These are phyloP conservation scores for Colletotrichum musicola DNA, from an alignment of 2,329 filamentous ascomycete species.

Conservation along the genomic window DNA sequence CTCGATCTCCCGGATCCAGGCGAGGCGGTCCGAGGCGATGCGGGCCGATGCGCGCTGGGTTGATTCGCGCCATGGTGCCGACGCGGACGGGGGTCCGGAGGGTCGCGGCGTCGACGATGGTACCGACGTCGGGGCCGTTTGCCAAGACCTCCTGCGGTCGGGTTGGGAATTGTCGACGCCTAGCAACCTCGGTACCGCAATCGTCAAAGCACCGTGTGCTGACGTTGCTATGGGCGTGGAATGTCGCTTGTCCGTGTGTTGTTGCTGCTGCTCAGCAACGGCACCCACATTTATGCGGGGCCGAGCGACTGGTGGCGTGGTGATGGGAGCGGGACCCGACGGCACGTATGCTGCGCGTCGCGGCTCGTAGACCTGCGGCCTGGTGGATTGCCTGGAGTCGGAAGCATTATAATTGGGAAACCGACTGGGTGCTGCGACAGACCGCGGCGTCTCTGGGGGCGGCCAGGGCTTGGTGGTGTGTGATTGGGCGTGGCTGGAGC, in stretches of 20 bases:
- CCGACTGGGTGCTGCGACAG: neutral
- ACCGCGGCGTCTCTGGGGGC: conserved; percentile 7
- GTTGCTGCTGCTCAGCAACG: conserved; percentile 4
- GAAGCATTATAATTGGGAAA: neutral
- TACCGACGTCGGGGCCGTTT: conserved; percentile 16
- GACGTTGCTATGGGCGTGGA: conserved; percentile 14
- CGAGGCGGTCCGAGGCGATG: conserved; percentile 26
- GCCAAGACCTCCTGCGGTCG: conserved; percentile 30
- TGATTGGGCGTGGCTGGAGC: conserved; percentile 10
- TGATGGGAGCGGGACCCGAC: neutral
- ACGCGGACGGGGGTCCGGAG: conserved; percentile 24
- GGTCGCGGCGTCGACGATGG: conserved; percentile 3
- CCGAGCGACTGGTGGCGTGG: neutral
- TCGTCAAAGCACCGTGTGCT: too few relatives aligned
- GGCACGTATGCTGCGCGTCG: conserved; percentile 20
- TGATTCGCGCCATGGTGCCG: conserved; percentile 19
- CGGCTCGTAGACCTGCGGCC: conserved; percentile 12
- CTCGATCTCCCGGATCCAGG: conserved; percentile 34
- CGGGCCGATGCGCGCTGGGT: conserved; percentile 8
- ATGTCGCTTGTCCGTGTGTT: conserved; percentile 19
- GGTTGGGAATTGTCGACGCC: neutral
- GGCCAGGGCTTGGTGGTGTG: conserved; percentile 26
- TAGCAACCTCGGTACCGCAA: neutral
- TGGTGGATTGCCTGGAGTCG: conserved; percentile 6
- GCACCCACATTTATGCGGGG: neutral